phyloP scores from a whole-genome alignment of 139 green algal species.

The Volvox reticuliferus region DNA sequence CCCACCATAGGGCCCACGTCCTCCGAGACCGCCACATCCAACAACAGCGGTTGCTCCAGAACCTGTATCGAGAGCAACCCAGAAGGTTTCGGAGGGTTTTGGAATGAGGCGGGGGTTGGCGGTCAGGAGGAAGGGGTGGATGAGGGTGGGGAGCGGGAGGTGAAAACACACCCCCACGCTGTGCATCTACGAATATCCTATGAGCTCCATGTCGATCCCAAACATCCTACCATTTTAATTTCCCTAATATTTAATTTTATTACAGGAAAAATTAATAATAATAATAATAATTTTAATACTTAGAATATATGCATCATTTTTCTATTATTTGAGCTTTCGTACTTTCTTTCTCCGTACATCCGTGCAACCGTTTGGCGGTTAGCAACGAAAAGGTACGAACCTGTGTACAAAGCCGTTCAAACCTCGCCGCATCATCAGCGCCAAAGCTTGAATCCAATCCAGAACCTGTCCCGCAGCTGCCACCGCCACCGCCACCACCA shows the following conservation, averaged over 20 bases:
- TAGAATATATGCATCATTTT: no score
- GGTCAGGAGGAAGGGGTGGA: not conserved
- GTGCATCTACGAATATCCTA: no score
- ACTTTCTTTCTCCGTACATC: no score
- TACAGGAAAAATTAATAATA: no score
- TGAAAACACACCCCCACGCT: no score
- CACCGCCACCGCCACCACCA: not conserved
- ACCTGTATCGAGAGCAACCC: not conserved
- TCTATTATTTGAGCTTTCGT: no score
- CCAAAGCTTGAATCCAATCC: not conserved
- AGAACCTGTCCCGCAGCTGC: not conserved
- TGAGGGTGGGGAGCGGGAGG: not conserved
- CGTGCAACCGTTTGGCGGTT: no score
- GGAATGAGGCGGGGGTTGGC: not conserved
- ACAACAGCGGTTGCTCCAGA: constrained; percentile 59
- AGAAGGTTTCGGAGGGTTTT: not conserved
- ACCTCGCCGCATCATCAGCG: not conserved
- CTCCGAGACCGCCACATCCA: constrained; percentile 59
- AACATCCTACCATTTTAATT: no score
- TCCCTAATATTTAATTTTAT: no score
- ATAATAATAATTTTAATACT: no score
- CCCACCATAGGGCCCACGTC: constrained; percentile 55
- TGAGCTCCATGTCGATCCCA: no score
- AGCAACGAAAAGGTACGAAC: not conserved
- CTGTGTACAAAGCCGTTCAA: constrained; percentile 32